Evolutionary conservation across 2,329 filamentous ascomycete genomes (phyloP).

Genomic region (Arthrobotrys sinensis): DNA sequence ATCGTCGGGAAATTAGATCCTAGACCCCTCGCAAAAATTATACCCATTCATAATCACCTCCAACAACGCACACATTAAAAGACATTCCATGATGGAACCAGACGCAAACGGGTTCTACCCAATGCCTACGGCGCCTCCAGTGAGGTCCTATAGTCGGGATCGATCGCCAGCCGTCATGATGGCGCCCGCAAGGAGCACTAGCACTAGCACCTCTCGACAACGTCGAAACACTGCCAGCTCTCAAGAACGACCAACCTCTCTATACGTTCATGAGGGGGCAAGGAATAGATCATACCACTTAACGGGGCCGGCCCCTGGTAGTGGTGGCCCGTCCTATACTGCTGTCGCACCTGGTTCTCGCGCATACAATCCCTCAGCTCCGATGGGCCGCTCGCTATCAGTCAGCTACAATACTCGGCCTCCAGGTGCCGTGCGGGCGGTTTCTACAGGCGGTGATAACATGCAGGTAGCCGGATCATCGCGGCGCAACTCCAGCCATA

Average conservation of each 20-base stretch:
- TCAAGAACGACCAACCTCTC: slow-evolving; percentile 56
- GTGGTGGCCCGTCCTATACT: slow-evolving; percentile 29
- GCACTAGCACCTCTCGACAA: slow-evolving; percentile 39
- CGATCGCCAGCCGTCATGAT: slow-evolving; percentile 58
- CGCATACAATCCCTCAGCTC: slow-evolving; percentile 41
- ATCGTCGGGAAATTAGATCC: slow-evolving; percentile 19
- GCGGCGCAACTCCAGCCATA: slow-evolving; percentile 51
- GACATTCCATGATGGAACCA: slow-evolving; percentile 44
- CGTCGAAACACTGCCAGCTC: slow-evolving; percentile 48
- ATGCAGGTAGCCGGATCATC: slow-evolving; percentile 39
- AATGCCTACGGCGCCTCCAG: slow-evolving; percentile 54
- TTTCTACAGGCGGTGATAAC: slow-evolving; percentile 44
- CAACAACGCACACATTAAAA: slow-evolving; percentile 35
- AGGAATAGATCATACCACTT: slow-evolving; percentile 58
- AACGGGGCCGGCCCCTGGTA: slow-evolving; percentile 50
- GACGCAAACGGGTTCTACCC: slow-evolving; percentile 60
- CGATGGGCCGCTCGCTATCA: slow-evolving; percentile 51
- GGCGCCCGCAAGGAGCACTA: slow-evolving; percentile 39
- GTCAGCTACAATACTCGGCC: slow-evolving; percentile 49
- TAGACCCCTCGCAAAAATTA: slow-evolving; percentile 13
- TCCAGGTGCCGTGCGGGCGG: slow-evolving; percentile 24
- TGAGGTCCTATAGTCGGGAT: slow-evolving; percentile 52
- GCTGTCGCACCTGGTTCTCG: slow-evolving; percentile 37
- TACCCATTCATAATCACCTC: slow-evolving; percentile 18
- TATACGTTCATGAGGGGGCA: slow-evolving; percentile 58